Evolutionary conservation across 805 yeast genomes (phyloP), one percentile per base, ranked within the genome.

Genomic region (Naumovozyma baii): DNA sequence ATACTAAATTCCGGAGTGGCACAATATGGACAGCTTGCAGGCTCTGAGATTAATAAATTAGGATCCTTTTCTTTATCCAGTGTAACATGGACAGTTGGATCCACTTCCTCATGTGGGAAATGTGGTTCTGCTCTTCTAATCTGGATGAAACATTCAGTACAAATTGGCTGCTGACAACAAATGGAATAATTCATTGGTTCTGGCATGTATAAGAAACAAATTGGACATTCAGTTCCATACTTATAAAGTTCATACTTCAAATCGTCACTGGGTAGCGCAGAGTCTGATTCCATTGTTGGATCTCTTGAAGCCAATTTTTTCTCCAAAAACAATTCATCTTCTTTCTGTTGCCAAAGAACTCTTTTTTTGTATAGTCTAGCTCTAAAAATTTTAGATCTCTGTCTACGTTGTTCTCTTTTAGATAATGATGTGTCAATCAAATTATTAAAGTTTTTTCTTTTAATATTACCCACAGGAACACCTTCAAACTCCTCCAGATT

Each of bases 141-240:
- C 61, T 90, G 96, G 9, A 90, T 96, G 72, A 90, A 92, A 57
- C 98, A 90, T 62, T 90, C 97, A 2, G 95, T 74, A 63, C 98
- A 92, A 16, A 90, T 87, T 1, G 94, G 88, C 59, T 90, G 97
- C 37, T 74, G 73, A 59, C 98, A 90, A 61, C 98, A 90, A 34
- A 94, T 70, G 7, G 95, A 80, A 39, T 72, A 60, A 63, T 92
- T 92, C 45, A 88, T 61, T 50, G 76, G 74, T 19, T 73, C 69
- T 1, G 97, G 42, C 4, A 39, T 14, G 36, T 73, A 84, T 8
- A 92, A 69, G 57, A 90, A 90, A 57, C 98, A 90, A 47, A 90
- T 90, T 8, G 98, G 97, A 58, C 98, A 90, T 53, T 92, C 98
- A 22, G 71, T 63, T 3, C 85, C 76, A 41, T 74, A 64, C 39